Conservation (phyloP, 2,329 filamentous ascomycete species). For the Ceratocystis cubensis region DNA sequence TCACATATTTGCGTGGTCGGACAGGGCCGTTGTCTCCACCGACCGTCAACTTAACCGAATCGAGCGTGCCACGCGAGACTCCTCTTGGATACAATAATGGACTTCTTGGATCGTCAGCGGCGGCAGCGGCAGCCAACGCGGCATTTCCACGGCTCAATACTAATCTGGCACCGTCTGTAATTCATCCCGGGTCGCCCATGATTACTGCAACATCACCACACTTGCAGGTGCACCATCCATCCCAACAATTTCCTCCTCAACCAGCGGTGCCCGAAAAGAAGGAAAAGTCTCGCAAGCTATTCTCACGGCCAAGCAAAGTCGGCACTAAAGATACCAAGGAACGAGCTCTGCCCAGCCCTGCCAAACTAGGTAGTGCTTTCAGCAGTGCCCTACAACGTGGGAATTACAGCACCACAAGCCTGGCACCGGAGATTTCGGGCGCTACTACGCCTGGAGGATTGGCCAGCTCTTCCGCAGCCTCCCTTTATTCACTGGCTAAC, state of each 20-base stretch:
- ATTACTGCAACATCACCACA: slow-evolving; percentile 27
- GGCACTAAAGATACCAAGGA: slow-evolving; percentile 55
- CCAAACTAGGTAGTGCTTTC: slow-evolving; percentile 55
- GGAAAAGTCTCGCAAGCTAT: slow-evolving; percentile 69
- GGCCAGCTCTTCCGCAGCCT: slow-evolving; percentile 25
- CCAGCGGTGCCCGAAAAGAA: slow-evolving; percentile 57
- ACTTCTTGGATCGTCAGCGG: slow-evolving; percentile 47
- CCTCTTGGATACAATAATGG: slow-evolving; percentile 51
- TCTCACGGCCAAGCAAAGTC: slow-evolving; percentile 66
- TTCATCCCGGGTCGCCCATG: slow-evolving; percentile 4
- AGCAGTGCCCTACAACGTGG: slow-evolving; percentile 48
- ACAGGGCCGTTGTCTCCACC: slow-evolving; percentile 45
- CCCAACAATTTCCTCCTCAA: slow-evolving; percentile 27
- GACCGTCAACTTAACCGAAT: slow-evolving; percentile 51
- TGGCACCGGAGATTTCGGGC: slow-evolving; percentile 28
- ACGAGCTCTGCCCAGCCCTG: slow-evolving; percentile 58
- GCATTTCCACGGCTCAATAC: slow-evolving; percentile 48
- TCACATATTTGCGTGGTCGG: slow-evolving; percentile 27
- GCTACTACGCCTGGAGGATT: slow-evolving; percentile 37
- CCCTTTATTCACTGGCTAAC: slow-evolving; percentile 63
- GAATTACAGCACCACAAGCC: slow-evolving; percentile 59
- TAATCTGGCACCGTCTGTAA: neutral
- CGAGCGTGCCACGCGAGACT: slow-evolving; percentile 47
- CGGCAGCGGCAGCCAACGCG: slow-evolving; percentile 59
- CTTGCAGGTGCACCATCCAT: slow-evolving; percentile 30